Conservation (phyloP, 2,329 filamentous ascomycete genomes). For the Penicillium palitans region DNA sequence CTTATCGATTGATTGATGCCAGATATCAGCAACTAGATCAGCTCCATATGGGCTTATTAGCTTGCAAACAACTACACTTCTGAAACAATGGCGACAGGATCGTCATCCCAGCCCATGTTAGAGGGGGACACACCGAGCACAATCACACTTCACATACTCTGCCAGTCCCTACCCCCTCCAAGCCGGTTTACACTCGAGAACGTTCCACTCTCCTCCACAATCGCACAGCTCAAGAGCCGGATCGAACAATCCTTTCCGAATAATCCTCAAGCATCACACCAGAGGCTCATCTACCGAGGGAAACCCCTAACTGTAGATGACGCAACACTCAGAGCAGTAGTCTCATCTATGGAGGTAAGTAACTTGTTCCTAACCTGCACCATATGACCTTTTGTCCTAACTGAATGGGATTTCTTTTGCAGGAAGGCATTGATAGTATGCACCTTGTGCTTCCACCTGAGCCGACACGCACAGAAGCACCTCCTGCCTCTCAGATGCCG, state of each 20-base stretch:
- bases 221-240: constrained; percentile 54
- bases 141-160: constrained; percentile 43
- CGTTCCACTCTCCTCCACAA: constrained; percentile 44
- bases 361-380: background rate
- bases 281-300: constrained; percentile 61
- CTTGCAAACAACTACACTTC: background rate
- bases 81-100: constrained; percentile 9
- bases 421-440: constrained; percentile 4
- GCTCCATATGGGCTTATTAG: background rate
- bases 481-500: background rate
- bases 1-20: constrained; percentile 12
- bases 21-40: constrained; percentile 11
- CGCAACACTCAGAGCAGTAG: constrained; percentile 50
- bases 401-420: background rate
- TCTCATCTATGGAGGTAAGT: constrained; percentile 54
- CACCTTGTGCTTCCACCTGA: constrained; percentile 11
- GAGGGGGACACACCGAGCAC: constrained; percentile 6
- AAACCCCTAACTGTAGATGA: constrained; percentile 53
- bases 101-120: constrained; percentile 2
- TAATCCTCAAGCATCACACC: constrained; percentile 47
- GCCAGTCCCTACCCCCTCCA: constrained; percentile 41
- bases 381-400: background rate
- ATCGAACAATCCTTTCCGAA: constrained; percentile 53
- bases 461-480: background rate
- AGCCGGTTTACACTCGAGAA: constrained; percentile 40